phyloP scores from a whole-genome alignment of 129 eudicot species.

The Flaveria brownii region DNA sequence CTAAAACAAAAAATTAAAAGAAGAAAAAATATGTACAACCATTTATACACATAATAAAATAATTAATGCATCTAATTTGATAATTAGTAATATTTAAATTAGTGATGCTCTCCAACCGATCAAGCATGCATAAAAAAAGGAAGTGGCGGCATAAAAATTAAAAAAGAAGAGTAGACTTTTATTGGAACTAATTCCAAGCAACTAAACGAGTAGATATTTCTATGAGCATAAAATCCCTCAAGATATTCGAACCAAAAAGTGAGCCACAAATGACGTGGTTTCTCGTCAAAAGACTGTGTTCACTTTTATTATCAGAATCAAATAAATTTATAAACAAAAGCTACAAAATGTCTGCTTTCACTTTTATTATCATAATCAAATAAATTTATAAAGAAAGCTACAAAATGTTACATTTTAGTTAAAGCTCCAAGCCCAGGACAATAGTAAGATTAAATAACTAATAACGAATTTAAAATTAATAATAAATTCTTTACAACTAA shows the following conservation, averaged over 20 bases:
- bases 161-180: conserved; percentile 34
- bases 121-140: conserved; percentile 24
- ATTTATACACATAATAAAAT: too few species aligned
- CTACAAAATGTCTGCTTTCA: neutral
- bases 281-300: conserved; percentile 1
- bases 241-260: conserved; percentile 39
- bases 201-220: conserved; percentile 36
- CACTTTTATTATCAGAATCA: neutral
- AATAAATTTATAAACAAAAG: neutral
- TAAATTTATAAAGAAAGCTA: neutral
- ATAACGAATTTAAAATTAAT: neutral
- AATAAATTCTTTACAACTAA: neutral
- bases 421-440: neutral
- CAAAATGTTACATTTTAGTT: too few species aligned
- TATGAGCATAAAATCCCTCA: conserved; percentile 47
- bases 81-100: too few species aligned
- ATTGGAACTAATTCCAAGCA: conserved; percentile 37
- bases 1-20: too few species aligned
- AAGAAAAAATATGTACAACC: too few species aligned
- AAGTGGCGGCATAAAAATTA: conserved; percentile 25
- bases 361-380: neutral
- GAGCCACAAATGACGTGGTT: conserved; percentile 33
- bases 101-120: conserved; percentile 23
- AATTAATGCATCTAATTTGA: too few species aligned
- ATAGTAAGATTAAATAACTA: neutral